These are phyloP conservation scores for Mucor plumbeus DNA, from an alignment of 371 early-diverging fungal species.

Conservation along the genomic window DNA sequence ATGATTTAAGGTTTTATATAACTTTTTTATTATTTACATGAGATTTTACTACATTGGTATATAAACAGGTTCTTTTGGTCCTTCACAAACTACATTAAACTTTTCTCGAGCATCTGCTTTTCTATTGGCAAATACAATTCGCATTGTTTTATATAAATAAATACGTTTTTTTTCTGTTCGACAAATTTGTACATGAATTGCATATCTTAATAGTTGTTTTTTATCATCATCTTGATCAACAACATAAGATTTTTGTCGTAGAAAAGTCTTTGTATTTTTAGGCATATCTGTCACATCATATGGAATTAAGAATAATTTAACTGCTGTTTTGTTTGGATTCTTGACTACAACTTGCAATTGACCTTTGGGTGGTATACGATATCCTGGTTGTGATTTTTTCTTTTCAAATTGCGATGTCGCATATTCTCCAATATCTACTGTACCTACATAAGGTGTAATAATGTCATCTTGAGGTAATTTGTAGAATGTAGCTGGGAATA, in stretches of 20 bases:
- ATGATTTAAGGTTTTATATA: not conserved
- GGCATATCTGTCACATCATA: constrained; percentile 87
- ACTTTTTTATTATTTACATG: not conserved
- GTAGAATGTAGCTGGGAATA: constrained; percentile 80
- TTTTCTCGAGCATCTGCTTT: constrained; percentile 65
- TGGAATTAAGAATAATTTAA: constrained; percentile 82
- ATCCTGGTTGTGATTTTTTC: constrained; percentile 43
- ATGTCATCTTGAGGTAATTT: constrained; percentile 58
- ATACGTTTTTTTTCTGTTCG: constrained; percentile 60
- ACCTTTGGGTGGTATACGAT: constrained; percentile 78
- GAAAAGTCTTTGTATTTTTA: constrained; percentile 72
- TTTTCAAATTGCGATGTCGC: not conserved
- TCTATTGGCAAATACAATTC: constrained; percentile 80
- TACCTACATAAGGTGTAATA: constrained; percentile 58
- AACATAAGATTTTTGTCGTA: constrained; percentile 78
- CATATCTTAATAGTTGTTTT: constrained; percentile 59
- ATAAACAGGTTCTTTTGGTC: constrained; percentile 55
- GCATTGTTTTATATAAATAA: constrained; percentile 71
- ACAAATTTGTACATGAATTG: constrained; percentile 78
- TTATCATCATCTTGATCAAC: constrained; percentile 9
- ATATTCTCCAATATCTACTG: constrained; percentile 43
- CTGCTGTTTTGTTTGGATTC: constrained; percentile 79
- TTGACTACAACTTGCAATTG: constrained; percentile 86
- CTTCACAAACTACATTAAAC: constrained; percentile 65
- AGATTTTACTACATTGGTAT: constrained; percentile 30